Evolutionary conservation across 2,329 filamentous ascomycete species (phyloP), one percentile per base, ranked within the genome.

Genomic region (Diaporthe helianthi): DNA sequence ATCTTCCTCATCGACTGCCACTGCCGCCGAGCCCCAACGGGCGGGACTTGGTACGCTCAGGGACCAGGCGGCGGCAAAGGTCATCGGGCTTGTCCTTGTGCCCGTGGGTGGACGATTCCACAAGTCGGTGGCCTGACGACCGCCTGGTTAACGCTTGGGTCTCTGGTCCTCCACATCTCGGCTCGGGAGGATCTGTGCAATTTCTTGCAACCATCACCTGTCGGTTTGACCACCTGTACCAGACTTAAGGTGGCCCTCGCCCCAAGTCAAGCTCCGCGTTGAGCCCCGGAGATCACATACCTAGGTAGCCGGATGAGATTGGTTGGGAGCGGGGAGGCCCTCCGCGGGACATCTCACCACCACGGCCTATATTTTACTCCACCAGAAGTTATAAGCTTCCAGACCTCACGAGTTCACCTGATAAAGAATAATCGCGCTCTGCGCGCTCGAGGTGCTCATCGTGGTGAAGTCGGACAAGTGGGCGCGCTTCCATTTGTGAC

Each of bases 101-200:
- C 7, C 26, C 41, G 41, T 61, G 58, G 29, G 41, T 19, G 53
- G 33, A 26, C 41, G 12, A 46, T 17, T 47, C 58, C 17, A 61
- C 26, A 12, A 33, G 58, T 19, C 58, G 26, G 58, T 47, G 44
- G 58, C 19, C 41, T 49, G 58, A 49, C 41, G 44, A 47, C 44
- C 44, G n/a, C 44, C 44, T 24, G 44, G n/a, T 47, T 29, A 2
- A n/a, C 41, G 58, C 44, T 44, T 49, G 58, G 58, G 33, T 49
- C 44, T 36, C 41, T 49, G 44, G 58, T 49, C 58, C 58, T 63
- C 29, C 44, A 49, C 44, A 63, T 63, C 58, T 63, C 44, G 58
- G 58, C 58, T 49, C 58, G 58, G 58, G 58, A 63, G 19, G 58
- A 63, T 63, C 58, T 63, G 58, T 49, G 58, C 44, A 63, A 49